These are phyloP conservation scores for Cryphonectria naterciae DNA, from an alignment of 2,329 filamentous ascomycete species.

Conservation along the genomic window DNA sequence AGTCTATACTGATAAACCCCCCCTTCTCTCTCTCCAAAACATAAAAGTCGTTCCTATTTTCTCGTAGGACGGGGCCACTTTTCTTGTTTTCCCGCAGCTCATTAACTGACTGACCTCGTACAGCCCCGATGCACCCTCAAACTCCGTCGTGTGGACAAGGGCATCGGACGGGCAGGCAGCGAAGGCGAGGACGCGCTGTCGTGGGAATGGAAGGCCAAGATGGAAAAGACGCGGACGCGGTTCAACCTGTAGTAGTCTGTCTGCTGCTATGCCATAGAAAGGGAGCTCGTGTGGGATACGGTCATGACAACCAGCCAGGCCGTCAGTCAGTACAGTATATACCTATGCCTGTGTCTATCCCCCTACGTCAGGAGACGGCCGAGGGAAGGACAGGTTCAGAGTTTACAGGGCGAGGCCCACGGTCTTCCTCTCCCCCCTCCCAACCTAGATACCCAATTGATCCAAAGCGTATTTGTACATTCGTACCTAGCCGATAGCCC, in stretches of 20 bases:
- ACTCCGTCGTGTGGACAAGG: constrained; percentile 87
- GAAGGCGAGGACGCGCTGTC: constrained; percentile 76
- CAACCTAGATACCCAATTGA: neutral
- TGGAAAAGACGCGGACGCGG: constrained; percentile 91
- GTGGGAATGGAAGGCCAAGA: constrained; percentile 95
- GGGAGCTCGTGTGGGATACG: neutral
- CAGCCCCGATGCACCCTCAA: constrained; percentile 66
- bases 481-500: neutral
- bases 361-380: neutral
- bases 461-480: neutral
- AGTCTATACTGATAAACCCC: neutral
- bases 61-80: neutral
- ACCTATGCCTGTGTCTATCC: neutral
- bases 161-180: constrained; percentile 71
- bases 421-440: neutral
- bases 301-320: too few species aligned
- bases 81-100: neutral
- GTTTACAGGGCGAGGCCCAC: neutral
- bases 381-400: neutral
- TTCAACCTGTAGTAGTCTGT: constrained; percentile 74
- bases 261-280: neutral
- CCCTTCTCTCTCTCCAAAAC: neutral
- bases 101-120: neutral
- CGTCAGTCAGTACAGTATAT: neutral
- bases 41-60: too few species aligned